Base-by-base conservation (phyloP, 2,329 filamentous ascomycete species). In the Ceratocystis papillata region DNA sequence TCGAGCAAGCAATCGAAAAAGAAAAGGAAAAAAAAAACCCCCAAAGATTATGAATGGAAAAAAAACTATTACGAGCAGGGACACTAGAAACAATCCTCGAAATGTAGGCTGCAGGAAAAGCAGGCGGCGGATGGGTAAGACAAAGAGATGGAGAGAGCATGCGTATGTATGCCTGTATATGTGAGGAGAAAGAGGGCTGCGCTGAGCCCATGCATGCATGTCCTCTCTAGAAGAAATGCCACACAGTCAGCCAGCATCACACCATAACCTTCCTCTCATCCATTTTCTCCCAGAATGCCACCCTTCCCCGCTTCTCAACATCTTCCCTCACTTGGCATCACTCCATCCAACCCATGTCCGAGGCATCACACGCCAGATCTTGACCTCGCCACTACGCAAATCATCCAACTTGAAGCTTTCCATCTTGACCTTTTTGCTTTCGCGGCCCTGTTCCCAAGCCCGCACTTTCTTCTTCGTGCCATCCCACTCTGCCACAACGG, bases 401-500 rank as follows among this genome's bases (percentile, higher is more conserved):
- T 99, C 94, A 57, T 92, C 91, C 68, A 99, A 81, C 78, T 92
- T 89, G 78, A 93, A 97, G 77, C 91, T 96, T 79, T 97, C 93
- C 68, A 90, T 79, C 79, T 95, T 94, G 65, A 95, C 87, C 79
- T 96, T 97, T 76, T 88, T 93, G 74, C 86, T 92, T 78, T 97
- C 93, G 15, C 93, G 80, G 0, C 93, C 93, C 74, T 99, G 94
- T 75, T 97, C 94, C 89, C 90, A 97, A 1, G 87, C 92, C 33
- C 92, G 80, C 30, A 99, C 87, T 81, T 97, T 96, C 82, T 96
- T 96, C 83, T 96, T 96, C 50, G 90, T 96, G 2, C 94, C 94
- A 75, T 99, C 94, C 94, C 94, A 99, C 75, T 99, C 94, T 8
- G 90, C 84, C 3, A 99, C 93, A 1, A 99, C 79, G 1, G 84